phyloP scores from a whole-genome alignment of 257 asterid genomes.

The Nicotiana obtusifolia region DNA sequence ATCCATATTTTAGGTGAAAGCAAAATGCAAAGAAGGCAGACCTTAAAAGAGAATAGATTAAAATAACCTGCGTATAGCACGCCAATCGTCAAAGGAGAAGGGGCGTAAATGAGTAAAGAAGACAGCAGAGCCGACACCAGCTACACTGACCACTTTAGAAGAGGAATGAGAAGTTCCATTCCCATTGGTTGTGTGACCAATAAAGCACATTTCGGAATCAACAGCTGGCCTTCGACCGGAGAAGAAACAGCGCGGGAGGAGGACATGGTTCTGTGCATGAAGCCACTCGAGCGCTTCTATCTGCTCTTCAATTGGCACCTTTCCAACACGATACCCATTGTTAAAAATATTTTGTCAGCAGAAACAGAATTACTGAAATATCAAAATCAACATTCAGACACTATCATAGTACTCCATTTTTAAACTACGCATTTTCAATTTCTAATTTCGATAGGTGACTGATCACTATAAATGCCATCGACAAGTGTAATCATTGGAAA shows the following conservation, averaged over 20 bases:
- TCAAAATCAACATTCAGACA: not conserved
- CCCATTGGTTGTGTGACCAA: no score
- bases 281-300: conserved; percentile 90
- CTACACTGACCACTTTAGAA: conserved; percentile 62
- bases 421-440: no score
- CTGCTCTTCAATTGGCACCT: conserved; percentile 79
- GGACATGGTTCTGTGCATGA: conserved; percentile 46
- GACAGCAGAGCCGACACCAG: conserved; percentile 91
- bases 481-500: no score
- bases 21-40: no score
- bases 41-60: not conserved
- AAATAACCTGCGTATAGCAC: conserved; percentile 62
- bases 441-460: no score
- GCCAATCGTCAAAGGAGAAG: conserved; percentile 77
- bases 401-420: not conserved
- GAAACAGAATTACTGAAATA: not conserved
- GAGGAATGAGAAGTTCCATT: conserved; percentile 13
- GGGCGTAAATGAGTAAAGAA: conserved; percentile 67
- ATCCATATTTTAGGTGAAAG: no score
- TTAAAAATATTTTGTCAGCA: no score
- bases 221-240: conserved; percentile 60
- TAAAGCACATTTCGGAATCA: conserved; percentile 18
- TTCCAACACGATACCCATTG: not conserved
- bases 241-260: conserved; percentile 83
- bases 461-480: no score